These are phyloP conservation scores for Pyronema omphalodes DNA, from an alignment of 495 filamentous ascomycete species.

Conservation along the genomic window DNA sequence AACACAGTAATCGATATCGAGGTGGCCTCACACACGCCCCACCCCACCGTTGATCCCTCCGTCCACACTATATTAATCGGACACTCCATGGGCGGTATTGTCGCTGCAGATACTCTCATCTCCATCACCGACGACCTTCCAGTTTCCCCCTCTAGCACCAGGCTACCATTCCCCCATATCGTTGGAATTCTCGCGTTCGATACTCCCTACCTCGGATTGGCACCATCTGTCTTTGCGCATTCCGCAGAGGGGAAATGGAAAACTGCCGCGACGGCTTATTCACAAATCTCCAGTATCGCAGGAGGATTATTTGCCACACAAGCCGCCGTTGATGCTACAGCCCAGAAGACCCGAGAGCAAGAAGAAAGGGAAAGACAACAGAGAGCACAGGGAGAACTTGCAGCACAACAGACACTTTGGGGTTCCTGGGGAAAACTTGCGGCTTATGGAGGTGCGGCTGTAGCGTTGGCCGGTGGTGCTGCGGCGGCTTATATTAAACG, in stretches of 20 bases:
- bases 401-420: conserved; percentile 28
- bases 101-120: conserved; percentile 73
- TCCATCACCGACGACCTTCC: conserved; percentile 25
- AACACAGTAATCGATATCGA: conserved; percentile 90
- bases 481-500: conserved; percentile 72
- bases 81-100: conserved; percentile 94
- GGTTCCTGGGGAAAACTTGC: conserved; percentile 66
- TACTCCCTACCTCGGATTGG: conserved; percentile 82
- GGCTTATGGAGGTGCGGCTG: conserved; percentile 62
- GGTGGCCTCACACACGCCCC: conserved; percentile 60
- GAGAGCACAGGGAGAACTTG: conserved; percentile 9
- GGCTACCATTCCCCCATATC: conserved; percentile 48
- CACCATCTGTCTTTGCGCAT: conserved; percentile 74
- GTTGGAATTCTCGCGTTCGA: conserved; percentile 86
- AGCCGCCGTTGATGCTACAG: conserved; percentile 17
- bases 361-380: conserved; percentile 12
- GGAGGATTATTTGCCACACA: conserved; percentile 10
- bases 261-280: conserved; percentile 48
- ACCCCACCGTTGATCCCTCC: conserved; percentile 73
- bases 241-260: conserved; percentile 73
- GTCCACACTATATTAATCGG: conserved; percentile 73
- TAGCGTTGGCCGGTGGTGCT: conserved; percentile 67
- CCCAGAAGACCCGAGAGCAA: conserved; percentile 25
- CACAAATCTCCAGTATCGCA: conserved; percentile 34
- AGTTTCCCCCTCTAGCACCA: conserved; percentile 10